Percentiles rank a stretch among this genome's conserved stretches.
Conservation (phyloP, 2,329 filamentous ascomycete genomes). For the Aspergillus persii region DNA sequence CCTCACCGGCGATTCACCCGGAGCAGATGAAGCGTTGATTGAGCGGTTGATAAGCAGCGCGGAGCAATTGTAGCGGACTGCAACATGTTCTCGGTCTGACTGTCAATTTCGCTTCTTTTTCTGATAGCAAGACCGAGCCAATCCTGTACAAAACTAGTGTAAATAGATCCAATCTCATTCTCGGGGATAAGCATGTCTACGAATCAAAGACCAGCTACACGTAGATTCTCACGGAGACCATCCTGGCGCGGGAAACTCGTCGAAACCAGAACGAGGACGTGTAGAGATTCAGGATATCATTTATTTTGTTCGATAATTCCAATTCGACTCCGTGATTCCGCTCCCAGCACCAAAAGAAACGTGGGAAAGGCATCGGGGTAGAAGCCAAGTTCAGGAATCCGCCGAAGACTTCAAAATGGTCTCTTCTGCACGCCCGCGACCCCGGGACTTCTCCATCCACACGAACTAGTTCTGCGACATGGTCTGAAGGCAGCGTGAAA, state of each 20-base stretch:
- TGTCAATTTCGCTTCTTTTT: not conserved
- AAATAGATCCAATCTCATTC: not conserved
- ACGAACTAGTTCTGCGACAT: not conserved
- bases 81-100: not conserved
- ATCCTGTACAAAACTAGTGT: not conserved
- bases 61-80: conserved; percentile 28
- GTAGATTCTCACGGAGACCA: not conserved
- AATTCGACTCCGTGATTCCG: not conserved
- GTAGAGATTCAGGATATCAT: not conserved
- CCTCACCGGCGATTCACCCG: conserved; percentile 19
- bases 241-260: not conserved
- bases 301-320: not conserved
- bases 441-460: not conserved
- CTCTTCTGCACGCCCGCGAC: not conserved
- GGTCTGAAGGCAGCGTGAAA: conserved; percentile 1
- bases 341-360: not conserved
- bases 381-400: not conserved
- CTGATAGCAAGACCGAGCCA: not conserved
- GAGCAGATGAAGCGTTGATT: conserved; percentile 24
- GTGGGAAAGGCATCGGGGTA: not conserved
- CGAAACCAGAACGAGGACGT: not conserved
- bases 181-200: not conserved
- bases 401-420: not conserved
- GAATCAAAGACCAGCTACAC: not conserved
- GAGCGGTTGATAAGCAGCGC: conserved; percentile 32